A percentile compares a stretch with the other conserved stretches of the same genome.
phyloP scores from a whole-genome alignment of 2,329 filamentous ascomycete species.

The Gremmenia infestans region DNA sequence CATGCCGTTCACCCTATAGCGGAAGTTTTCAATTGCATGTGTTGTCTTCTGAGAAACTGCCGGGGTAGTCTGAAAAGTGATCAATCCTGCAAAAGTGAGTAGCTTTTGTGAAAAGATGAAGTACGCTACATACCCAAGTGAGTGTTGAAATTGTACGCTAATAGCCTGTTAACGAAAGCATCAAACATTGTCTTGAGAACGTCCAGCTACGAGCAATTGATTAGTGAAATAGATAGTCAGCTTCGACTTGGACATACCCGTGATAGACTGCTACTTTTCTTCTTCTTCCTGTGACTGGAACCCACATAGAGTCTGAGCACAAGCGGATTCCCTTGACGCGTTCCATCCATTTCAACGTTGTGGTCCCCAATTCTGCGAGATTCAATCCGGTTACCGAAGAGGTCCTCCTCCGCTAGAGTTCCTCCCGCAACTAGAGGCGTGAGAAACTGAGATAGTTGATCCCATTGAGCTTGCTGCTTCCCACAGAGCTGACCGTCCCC shows the following conservation, averaged over 20 bases:
- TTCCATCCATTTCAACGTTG: not conserved
- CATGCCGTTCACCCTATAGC: conserved; percentile 4
- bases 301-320: conserved; percentile 6
- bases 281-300: not conserved
- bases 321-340: not conserved
- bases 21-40: conserved; percentile 7
- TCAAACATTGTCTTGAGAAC: conserved; percentile 12
- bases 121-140: not conserved
- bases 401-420: not conserved
- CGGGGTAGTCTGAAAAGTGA: conserved; percentile 6
- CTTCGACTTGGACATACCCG: not conserved
- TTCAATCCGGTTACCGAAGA: not conserved
- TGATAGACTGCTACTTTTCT: conserved; percentile 2
- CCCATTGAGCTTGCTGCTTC: not conserved
- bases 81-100: not conserved
- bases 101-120: not conserved
- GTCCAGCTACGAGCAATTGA: conserved; percentile 1
- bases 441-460: conserved; percentile 1
- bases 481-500: conserved; percentile 2
- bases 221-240: not conserved
- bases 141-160: conserved; percentile 6
- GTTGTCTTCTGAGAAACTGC: not conserved
- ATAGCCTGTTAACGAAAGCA: conserved; percentile 5
- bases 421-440: not conserved
- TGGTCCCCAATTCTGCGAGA: not conserved